Evolutionary conservation across 225 moss, liverwort and hornwort genomes (phyloP), one percentile per base, ranked within the genome.

Genomic region (Pseudisothecium myosuroides): DNA sequence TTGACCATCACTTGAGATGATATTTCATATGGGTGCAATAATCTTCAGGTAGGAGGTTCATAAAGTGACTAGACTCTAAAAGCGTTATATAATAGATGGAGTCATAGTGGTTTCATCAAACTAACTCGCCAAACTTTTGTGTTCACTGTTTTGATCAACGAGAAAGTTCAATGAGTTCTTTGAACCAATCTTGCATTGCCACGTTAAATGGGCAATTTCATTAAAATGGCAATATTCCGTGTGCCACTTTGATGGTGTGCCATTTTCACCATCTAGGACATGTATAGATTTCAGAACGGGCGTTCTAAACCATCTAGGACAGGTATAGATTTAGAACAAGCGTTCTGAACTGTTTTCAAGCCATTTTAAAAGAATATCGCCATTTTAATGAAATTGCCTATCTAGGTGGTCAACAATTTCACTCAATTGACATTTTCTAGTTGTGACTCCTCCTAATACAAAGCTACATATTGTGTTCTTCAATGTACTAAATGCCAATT

Each of bases 91-190:
- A n/a, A 22, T 68, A 4, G 22, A 4, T 2, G 4, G 12, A 41
- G 26, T 26, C 5, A 24, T 14, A 14, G 2, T 71, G 8, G 10
- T 1, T 69, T 41, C 4, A 26, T 3, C 0, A 2, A 71, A 71
- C 2, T 13, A 71, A 71, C 2, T 13, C 1, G 0, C 0, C 1
- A 0, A 39, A 41, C 1, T 14, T 69, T 2, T n/a, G 3, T 23
- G 13, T 7, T 4, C 7, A 4, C 12, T 7, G 0, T 41, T 41
- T 39, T 26, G 14, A 71, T 71, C 2, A 41, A 39, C 1, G 41
- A 71, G 14, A 71, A 71, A 8, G 14, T 26, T 26, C 5, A 41
- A 8, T 0, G 1, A 24, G 8, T 71, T 71, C 18, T 7, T 14
- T 41, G 24, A 71, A 13, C 36, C 8, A 23, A 41, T 4, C 4